A percentile compares a stretch with the other conserved stretches of the same genome.
Evolutionary conservation across 2,329 filamentous ascomycete species (phyloP).

Genomic region (Trichoderma sp.): DNA sequence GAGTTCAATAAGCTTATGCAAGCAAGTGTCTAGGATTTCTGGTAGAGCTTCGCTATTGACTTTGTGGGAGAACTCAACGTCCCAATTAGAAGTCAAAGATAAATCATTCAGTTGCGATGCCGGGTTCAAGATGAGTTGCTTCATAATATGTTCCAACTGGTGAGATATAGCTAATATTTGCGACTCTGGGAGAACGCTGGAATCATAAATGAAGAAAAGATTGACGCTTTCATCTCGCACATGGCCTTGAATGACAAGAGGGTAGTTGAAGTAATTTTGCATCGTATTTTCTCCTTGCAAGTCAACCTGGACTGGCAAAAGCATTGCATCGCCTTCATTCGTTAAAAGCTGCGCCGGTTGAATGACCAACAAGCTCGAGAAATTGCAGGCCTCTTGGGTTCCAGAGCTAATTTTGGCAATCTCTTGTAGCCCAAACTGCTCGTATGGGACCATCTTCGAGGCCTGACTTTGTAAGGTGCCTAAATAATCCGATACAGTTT

Average conservation of each 20-base stretch:
- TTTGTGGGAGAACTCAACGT: background rate
- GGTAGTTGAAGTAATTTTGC: background rate
- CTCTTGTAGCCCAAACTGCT: slow-evolving; percentile 26
- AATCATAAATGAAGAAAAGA: slow-evolving; percentile 7
- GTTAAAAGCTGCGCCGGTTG: background rate
- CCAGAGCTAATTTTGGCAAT: background rate
- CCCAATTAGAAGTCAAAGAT: background rate
- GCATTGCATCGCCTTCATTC: background rate
- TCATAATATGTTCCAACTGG: background rate
- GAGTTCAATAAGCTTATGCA: background rate
- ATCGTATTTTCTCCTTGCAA: background rate
- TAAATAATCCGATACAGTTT: background rate
- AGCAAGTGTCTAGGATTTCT: background rate
- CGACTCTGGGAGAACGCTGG: background rate
- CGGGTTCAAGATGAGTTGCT: background rate
- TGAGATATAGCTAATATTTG: background rate
- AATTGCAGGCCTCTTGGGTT: background rate
- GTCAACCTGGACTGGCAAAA: background rate
- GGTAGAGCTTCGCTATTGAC: background rate
- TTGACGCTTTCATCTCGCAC: background rate
- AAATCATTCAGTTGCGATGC: background rate
- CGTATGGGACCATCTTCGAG: slow-evolving; percentile 25
- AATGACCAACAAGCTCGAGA: background rate
- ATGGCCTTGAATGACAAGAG: background rate
- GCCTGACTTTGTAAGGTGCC: slow-evolving; percentile 22